Conservation (phyloP, 805 yeast genomes). For the Candida chilensis region DNA sequence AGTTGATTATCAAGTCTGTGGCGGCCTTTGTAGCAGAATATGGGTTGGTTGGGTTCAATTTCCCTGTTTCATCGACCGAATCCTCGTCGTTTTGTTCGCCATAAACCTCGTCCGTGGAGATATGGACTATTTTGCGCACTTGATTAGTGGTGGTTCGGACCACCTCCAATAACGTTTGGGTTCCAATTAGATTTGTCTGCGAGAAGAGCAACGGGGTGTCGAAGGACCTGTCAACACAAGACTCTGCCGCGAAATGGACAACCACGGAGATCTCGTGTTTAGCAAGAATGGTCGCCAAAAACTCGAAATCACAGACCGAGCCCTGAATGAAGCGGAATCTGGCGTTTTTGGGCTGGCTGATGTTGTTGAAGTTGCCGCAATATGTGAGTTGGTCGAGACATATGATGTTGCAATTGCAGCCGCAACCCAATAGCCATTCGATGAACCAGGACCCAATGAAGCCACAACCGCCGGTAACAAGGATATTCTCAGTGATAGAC, state of each 20-base stretch:
- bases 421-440: slow-evolving; percentile 16
- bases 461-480: slow-evolving; percentile 52
- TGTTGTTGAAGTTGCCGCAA: slow-evolving; percentile 24
- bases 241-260: slow-evolving; percentile 47
- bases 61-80: slow-evolving; percentile 20
- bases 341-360: slow-evolving; percentile 14
- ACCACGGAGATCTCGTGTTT: slow-evolving; percentile 17
- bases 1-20: slow-evolving; percentile 34
- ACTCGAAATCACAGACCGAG: neutral
- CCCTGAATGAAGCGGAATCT: slow-evolving; percentile 1
- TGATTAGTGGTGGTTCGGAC: slow-evolving; percentile 11
- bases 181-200: slow-evolving; percentile 32
- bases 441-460: slow-evolving; percentile 44
- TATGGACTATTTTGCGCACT: slow-evolving; percentile 23
- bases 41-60: slow-evolving; percentile 44
- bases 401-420: slow-evolving; percentile 19
- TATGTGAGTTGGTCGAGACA: slow-evolving; percentile 40
- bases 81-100: slow-evolving; percentile 27
- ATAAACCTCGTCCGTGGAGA: slow-evolving; percentile 54
- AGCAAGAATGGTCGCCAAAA: slow-evolving; percentile 7
- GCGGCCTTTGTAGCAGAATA: slow-evolving; percentile 51
- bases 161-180: slow-evolving; percentile 37
- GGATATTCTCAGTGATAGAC: too few relatives aligned
- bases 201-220: slow-evolving; percentile 31
- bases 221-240: slow-evolving; percentile 45